Evolutionary conservation across 2,329 filamentous ascomycete species (phyloP).

Genomic region (Penicillium griseofulvum): DNA sequence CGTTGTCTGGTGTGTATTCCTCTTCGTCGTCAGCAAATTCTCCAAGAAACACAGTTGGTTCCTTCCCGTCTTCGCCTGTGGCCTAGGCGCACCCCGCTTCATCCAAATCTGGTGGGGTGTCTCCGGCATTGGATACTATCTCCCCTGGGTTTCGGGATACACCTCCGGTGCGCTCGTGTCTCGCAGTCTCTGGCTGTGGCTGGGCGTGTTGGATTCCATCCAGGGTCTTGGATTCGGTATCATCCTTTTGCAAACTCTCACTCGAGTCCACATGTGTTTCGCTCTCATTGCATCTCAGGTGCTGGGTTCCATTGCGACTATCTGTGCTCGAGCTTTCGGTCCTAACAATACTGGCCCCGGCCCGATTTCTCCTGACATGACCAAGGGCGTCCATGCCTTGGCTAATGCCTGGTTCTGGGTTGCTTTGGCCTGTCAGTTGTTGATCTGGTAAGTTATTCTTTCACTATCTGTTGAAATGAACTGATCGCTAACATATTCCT

Average conservation of each 20-base stretch:
- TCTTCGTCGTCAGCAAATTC: constrained; percentile 53
- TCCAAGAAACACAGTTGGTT: constrained; percentile 64
- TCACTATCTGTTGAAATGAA: background rate
- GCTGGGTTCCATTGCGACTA: constrained; percentile 61
- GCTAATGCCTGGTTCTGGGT: constrained; percentile 61
- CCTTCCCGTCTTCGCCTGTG: constrained; percentile 65
- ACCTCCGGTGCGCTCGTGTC: constrained; percentile 56
- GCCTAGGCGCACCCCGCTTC: constrained; percentile 63
- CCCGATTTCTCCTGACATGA: constrained; percentile 61
- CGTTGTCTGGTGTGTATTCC: constrained; percentile 53
- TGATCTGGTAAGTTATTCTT: constrained; percentile 57
- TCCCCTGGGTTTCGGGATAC: constrained; percentile 58
- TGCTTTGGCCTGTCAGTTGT: constrained; percentile 56
- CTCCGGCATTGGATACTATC: constrained; percentile 58
- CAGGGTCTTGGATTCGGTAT: constrained; percentile 67
- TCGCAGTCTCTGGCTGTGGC: constrained; percentile 63
- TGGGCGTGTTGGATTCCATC: constrained; percentile 63
- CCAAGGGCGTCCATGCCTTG: constrained; percentile 46
- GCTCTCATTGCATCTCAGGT: constrained; percentile 61
- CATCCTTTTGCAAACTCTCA: constrained; percentile 64
- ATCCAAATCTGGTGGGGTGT: constrained; percentile 66
- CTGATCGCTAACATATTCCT: constrained; percentile 6
- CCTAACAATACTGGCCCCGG: constrained; percentile 62
- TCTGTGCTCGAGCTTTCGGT: constrained; percentile 59
- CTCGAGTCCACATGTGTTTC: constrained; percentile 62